Conservation (phyloP, 192 early-diverging fungal species). For the Podochytrium sp. region DNA sequence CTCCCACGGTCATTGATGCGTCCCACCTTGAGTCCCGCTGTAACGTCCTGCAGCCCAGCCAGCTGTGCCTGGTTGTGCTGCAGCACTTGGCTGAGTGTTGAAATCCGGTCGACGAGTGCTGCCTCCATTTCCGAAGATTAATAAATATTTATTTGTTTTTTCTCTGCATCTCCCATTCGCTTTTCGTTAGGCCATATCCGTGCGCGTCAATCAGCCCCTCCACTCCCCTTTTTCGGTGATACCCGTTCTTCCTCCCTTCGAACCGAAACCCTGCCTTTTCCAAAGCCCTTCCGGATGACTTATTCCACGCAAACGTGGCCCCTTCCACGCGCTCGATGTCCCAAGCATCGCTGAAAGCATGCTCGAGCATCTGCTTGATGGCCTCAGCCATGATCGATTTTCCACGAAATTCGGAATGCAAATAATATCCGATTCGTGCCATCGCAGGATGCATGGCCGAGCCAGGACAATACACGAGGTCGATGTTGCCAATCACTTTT, state of each 20-base stretch:
- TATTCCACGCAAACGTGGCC: background rate
- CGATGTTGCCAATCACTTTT: conserved; percentile 4
- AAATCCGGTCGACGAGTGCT: conserved; percentile 15
- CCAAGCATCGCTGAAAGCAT: conserved; percentile 14
- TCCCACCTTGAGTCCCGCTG: conserved; percentile 13
- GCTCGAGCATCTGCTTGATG: background rate
- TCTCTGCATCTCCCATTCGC: background rate
- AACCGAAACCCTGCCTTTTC: conserved; percentile 17
- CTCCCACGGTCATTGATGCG: background rate
- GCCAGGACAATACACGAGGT: background rate
- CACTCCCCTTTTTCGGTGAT: background rate
- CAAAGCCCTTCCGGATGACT: background rate
- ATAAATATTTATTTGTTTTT: background rate
- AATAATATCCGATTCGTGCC: conserved; percentile 11
- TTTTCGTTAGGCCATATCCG: background rate
- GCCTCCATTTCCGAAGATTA: background rate
- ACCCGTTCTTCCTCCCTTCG: background rate
- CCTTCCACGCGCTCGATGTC: conserved; percentile 5
- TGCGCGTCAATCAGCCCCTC: background rate
- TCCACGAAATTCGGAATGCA: conserved; percentile 9
- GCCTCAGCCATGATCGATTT: background rate
- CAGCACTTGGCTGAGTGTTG: conserved; percentile 17
- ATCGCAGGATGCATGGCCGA: background rate
- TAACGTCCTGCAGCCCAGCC: conserved; percentile 1
- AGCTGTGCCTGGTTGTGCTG: conserved; percentile 28